phyloP scores from a whole-genome alignment of 495 filamentous ascomycete genomes.

The Aspergillus conjunctus region DNA sequence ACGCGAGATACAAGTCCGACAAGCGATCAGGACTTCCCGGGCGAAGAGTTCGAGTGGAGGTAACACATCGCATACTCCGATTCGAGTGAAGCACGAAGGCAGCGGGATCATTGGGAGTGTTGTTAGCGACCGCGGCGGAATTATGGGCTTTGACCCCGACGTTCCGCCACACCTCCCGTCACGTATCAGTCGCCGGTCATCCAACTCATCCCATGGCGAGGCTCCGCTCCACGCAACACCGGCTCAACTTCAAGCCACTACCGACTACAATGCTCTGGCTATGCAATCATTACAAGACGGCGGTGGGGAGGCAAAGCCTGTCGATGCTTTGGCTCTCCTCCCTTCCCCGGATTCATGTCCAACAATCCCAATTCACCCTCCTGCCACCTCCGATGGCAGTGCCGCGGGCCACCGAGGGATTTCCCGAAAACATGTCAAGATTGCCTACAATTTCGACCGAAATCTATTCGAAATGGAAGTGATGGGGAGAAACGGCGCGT shows the following conservation, averaged over 20 bases:
- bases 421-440: conserved; percentile 81
- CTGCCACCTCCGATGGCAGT: conserved; percentile 61
- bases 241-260: conserved; percentile 45
- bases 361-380: conserved; percentile 79
- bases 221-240: conserved; percentile 47
- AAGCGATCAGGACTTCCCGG: conserved; percentile 43
- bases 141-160: conserved; percentile 58
- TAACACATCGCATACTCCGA: conserved; percentile 49
- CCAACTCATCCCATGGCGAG: conserved; percentile 47
- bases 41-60: conserved; percentile 52
- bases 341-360: conserved; percentile 63
- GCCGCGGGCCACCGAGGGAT: conserved; percentile 69
- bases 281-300: conserved; percentile 49
- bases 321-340: conserved; percentile 45
- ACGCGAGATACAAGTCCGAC: conserved; percentile 47
- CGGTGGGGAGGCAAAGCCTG: conserved; percentile 40
- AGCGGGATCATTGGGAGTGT: conserved; percentile 53
- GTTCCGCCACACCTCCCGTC: conserved; percentile 44
- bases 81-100: conserved; percentile 49
- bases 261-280: conserved; percentile 51
- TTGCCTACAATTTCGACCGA: conserved; percentile 75
- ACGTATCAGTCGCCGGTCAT: conserved; percentile 52
- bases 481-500: conserved; percentile 83
- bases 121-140: conserved; percentile 61
- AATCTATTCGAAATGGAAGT: conserved; percentile 78